phyloP scores from a whole-genome alignment of 2,329 filamentous ascomycete genomes.

The Chaetomiaceae sp. region DNA sequence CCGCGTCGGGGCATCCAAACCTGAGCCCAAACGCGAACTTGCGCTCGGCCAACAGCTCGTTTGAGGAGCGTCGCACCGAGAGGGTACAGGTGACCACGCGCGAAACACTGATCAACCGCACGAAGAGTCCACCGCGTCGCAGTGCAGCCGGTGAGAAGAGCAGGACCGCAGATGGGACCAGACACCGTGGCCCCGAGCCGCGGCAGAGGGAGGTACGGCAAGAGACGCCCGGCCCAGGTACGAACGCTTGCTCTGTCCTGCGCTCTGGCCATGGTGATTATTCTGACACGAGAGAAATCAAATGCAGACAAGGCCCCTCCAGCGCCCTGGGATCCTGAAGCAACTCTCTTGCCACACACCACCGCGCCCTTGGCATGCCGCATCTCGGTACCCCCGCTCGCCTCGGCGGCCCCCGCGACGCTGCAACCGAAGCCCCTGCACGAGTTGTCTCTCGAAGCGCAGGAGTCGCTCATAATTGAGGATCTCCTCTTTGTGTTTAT shows the following conservation, averaged over 20 bases:
- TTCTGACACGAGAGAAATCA: constrained; percentile 20
- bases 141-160: constrained; percentile 32
- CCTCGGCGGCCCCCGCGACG: constrained; percentile 62
- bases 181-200: constrained; percentile 40
- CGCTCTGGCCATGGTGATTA: not conserved
- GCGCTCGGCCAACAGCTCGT: constrained; percentile 41
- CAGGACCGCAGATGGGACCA: constrained; percentile 30
- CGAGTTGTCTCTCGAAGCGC: constrained; percentile 68
- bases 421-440: constrained; percentile 63
- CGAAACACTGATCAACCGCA: constrained; percentile 55
- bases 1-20: constrained; percentile 48
- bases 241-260: constrained; percentile 10
- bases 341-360: constrained; percentile 61
- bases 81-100: constrained; percentile 49
- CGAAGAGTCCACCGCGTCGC: constrained; percentile 51
- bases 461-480: constrained; percentile 82
- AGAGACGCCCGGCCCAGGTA: constrained; percentile 43
- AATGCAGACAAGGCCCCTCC: constrained; percentile 20
- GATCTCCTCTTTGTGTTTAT: constrained; percentile 94
- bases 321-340: constrained; percentile 72
- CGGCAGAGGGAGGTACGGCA: constrained; percentile 37
- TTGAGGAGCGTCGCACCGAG: constrained; percentile 53
- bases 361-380: constrained; percentile 64
- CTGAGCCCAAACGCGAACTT: not conserved
- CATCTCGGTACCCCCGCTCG: constrained; percentile 56